phyloP scores from a whole-genome alignment of 352 stramenopile genomes.

The Phytophthora sp. region DNA sequence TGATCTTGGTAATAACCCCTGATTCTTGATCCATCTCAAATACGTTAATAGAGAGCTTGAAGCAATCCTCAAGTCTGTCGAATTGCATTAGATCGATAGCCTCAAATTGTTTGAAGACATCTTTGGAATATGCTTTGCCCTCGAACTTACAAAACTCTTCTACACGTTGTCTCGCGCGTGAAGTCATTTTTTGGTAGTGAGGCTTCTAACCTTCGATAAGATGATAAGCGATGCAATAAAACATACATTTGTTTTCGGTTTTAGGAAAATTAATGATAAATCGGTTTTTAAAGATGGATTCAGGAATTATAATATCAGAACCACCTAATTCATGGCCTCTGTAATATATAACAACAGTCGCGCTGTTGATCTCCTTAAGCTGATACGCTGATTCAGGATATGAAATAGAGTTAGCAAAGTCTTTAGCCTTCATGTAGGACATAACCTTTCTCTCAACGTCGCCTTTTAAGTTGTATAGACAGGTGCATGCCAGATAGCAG shows the following conservation, averaged over 20 bases:
- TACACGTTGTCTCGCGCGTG: not conserved
- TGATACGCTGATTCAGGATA: too few species aligned
- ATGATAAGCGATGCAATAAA: conserved; percentile 18
- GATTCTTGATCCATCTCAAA: conserved; percentile 1
- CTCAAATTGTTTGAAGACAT: not conserved
- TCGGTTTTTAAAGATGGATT: not conserved
- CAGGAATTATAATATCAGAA: not conserved
- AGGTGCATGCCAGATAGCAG: too few species aligned
- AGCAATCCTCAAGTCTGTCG: conserved; percentile 15
- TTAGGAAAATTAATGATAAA: conserved; percentile 21
- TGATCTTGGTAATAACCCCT: not conserved
- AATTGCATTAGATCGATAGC: conserved; percentile 20
- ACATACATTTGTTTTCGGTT: conserved; percentile 12
- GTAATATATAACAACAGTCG: too few species aligned
- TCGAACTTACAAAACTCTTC: not conserved
- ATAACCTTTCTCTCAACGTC: too few species aligned
- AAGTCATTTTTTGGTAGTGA: not conserved
- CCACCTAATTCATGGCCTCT: not conserved
- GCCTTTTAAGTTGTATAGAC: too few species aligned
- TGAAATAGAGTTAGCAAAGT: too few species aligned
- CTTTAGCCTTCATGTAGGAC: too few species aligned
- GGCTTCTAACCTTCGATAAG: not conserved
- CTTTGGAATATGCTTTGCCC: not conserved
- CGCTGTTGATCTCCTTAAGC: too few species aligned
- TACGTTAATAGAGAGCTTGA: conserved; percentile 14